Evolutionary conservation across 768 basidiomycete species (phyloP).

Genomic region (Suillus bovinus): DNA sequence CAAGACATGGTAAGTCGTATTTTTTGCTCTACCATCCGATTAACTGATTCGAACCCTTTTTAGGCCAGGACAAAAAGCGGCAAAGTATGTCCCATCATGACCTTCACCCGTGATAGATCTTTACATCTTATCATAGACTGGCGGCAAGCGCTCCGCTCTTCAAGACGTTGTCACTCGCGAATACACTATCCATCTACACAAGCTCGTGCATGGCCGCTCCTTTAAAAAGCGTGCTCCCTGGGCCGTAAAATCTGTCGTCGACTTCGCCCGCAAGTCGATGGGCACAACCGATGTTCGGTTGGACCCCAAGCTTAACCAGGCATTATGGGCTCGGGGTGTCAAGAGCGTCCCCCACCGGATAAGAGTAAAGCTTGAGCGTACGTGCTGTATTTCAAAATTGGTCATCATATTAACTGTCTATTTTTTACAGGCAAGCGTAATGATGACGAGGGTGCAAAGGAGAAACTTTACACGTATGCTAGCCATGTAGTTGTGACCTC

Average conservation of each 20-base stretch:
- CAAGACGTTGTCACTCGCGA: conserved; percentile 98
- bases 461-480: conserved; percentile 95
- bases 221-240: conserved; percentile 98
- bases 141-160: conserved; percentile 94
- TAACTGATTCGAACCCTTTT: conserved; percentile 12
- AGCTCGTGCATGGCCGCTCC: conserved; percentile 85
- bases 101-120: conserved; percentile 2
- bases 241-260: conserved; percentile 92
- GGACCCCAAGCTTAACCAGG: conserved; percentile 97
- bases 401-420: conserved; percentile 8
- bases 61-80: conserved; percentile 44
- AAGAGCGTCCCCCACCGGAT: conserved; percentile 92
- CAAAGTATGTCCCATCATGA: conserved; percentile 34
- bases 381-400: conserved; percentile 31
- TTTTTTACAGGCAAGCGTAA: conserved; percentile 82
- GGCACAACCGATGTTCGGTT: conserved; percentile 92
- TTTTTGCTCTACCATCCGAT: conserved; percentile 5
- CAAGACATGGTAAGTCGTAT: conserved; percentile 61
- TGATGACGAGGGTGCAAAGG: conserved; percentile 98
- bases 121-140: conserved; percentile 42
- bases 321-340: conserved; percentile 91
- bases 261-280: conserved; percentile 94
- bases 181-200: conserved; percentile 98
- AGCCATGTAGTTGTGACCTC: conserved; percentile 72
- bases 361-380: conserved; percentile 92